Evolutionary conservation across 176 grass and related monocot species (phyloP).

Genomic region (Aegilops longissima): DNA sequence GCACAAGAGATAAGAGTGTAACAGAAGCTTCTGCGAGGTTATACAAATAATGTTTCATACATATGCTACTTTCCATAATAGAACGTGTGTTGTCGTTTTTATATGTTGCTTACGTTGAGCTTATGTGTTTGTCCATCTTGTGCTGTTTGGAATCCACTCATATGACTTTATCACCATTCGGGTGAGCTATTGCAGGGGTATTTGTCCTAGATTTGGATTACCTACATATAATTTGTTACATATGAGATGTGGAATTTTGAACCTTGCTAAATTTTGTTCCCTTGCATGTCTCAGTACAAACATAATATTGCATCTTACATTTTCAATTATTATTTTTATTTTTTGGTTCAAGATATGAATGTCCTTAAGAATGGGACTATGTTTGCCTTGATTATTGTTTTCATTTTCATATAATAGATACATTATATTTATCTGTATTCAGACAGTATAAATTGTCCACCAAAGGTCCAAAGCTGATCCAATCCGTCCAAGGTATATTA

Average conservation of each 20-base stretch:
- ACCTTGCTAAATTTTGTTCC: neutral
- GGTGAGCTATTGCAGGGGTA: slow-evolving; percentile 7
- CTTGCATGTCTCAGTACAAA: neutral
- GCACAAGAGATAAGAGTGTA: neutral
- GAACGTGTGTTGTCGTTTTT: neutral
- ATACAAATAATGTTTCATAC: slow-evolving; percentile 31
- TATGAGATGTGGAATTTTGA: neutral
- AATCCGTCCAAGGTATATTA: too few relatives aligned
- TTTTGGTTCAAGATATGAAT: too few relatives aligned
- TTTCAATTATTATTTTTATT: neutral
- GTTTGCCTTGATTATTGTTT: too few relatives aligned
- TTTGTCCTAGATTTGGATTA: slow-evolving; percentile 48
- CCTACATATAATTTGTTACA: slow-evolving; percentile 58
- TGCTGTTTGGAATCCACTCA: neutral
- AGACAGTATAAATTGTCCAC: too few relatives aligned
- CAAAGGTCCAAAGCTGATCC: too few relatives aligned
- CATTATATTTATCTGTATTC: too few relatives aligned
- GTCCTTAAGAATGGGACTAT: too few relatives aligned
- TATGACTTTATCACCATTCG: neutral
- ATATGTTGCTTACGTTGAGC: neutral
- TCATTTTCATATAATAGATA: too few relatives aligned
- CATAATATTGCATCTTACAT: neutral
- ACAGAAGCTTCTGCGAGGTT: slow-evolving; percentile 24
- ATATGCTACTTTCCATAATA: slow-evolving; percentile 43
- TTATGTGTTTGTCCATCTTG: neutral